A percentile compares a stretch with the other conserved stretches of the same genome.
Evolutionary conservation across 176 grass and related monocot genomes (phyloP).

Genomic region (Urochloa ruziziensis): DNA sequence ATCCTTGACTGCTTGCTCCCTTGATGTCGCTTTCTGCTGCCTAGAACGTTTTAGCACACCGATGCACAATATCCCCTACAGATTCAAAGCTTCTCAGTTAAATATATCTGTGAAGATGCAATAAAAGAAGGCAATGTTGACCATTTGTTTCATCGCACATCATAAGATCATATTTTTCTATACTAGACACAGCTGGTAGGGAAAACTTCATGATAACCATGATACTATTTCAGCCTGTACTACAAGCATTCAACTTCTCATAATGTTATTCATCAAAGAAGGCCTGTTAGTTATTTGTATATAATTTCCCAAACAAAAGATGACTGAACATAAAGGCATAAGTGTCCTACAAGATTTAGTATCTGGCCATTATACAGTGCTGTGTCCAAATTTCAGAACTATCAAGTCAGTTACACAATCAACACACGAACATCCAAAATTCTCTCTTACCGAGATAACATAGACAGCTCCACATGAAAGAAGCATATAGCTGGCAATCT

Average conservation of each 20-base stretch:
- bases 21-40: constrained; percentile 67
- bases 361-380: not conserved
- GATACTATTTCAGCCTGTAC: not conserved
- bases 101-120: not conserved
- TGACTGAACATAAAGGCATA: not conserved
- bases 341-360: not conserved
- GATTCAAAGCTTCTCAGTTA: constrained; percentile 27
- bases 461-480: constrained; percentile 79
- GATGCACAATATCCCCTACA: constrained; percentile 80
- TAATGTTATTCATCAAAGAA: not conserved
- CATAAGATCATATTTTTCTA: not conserved
- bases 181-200: not conserved
- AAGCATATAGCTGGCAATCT: constrained; percentile 82
- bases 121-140: not conserved
- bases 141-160: not conserved
- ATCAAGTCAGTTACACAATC: not conserved
- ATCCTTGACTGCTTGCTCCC: constrained; percentile 82
- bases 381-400: not conserved
- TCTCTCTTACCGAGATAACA: constrained; percentile 56
- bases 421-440: not conserved
- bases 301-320: constrained; percentile 3
- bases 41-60: constrained; percentile 69
- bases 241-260: constrained; percentile 12
- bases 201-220: not conserved
- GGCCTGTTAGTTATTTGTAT: not conserved